Base-by-base conservation (phyloP, 2,329 filamentous ascomycete species). In the Pyrenophora seminiperda region DNA sequence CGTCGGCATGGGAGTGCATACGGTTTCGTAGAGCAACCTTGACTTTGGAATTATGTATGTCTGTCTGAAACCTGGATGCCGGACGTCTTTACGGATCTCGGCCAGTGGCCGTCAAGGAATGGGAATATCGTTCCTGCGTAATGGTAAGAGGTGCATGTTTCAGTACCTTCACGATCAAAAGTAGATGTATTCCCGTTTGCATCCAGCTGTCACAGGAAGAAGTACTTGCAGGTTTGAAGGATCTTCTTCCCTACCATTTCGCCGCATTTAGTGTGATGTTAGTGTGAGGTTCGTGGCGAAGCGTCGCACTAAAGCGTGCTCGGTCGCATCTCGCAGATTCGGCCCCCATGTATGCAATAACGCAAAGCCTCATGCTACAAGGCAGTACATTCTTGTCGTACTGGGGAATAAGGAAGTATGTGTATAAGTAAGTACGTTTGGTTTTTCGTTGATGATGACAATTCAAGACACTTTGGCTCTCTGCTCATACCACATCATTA, bases 231-330 rank as follows among this genome's bases (percentile, higher is more conserved):
- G 30, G 22, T 20, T 5, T 17, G 20, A 24, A 37, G 41, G 41
- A 46, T 46, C 13, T n/a, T 18, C 7, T 31, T n/a, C 42, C 41
- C 10, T 40, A 44, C 39, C 14, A 22, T 1, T 10, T 33, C 22
- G 6, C 46, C 18, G 27, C 9, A 29, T 45, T 11, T 31, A 31
- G 50, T 11, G 18, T 41, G n/a, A 37, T 39, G 15, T 11, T 31
- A 31, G 50, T 11, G 18, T 41, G n/a, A 37, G 34, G 15, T 17
- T 17, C 18, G 15, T 30, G 50, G 36, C 45, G 40, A 14, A 41
- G 50, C n/a, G 39, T 24, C 41, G 40, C 37, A 49, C 48, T 41
- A 42, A 42, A 38, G 38, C 38, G 11, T 37, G 11, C 20, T 51
- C 19, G 38, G 42, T 41, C 27, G 37, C 42, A 42, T 41, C 42